Conservation (phyloP, 2,329 filamentous ascomycete species). For the Exophiala bonariae region DNA sequence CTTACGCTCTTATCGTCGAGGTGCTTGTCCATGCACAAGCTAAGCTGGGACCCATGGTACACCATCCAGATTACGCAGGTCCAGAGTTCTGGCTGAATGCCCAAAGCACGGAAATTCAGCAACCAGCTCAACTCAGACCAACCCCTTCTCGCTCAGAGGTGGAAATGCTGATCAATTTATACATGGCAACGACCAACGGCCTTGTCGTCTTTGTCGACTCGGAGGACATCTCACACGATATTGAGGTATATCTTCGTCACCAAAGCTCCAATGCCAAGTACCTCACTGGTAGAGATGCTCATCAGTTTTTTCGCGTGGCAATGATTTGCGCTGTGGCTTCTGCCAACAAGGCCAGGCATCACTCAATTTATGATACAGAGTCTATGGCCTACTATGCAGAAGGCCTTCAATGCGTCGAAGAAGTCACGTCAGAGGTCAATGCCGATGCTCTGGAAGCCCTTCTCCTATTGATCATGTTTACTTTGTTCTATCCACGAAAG, state of each 20-base stretch:
- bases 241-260: constrained; percentile 27
- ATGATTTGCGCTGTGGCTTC: constrained; percentile 36
- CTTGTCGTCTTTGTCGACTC: constrained; percentile 33
- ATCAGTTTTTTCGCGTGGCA: constrained; percentile 34
- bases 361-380: constrained; percentile 26
- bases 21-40: constrained; percentile 28
- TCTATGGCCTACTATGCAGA: constrained; percentile 29
- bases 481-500: constrained; percentile 29
- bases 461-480: constrained; percentile 30
- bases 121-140: constrained; percentile 19
- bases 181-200: constrained; percentile 32
- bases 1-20: constrained; percentile 28
- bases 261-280: constrained; percentile 22
- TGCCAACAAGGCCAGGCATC: constrained; percentile 31
- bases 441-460: constrained; percentile 31
- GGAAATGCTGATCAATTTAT: constrained; percentile 30
- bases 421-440: constrained; percentile 32
- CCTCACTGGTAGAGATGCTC: constrained; percentile 29
- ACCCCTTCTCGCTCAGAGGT: constrained; percentile 24
- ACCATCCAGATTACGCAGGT: constrained; percentile 26
- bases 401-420: constrained; percentile 32
- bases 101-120: constrained; percentile 21
- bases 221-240: constrained; percentile 25
- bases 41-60: constrained; percentile 26
- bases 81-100: constrained; percentile 28